Percentiles rank a stretch among this genome's conserved stretches.
Conservation (phyloP, 2,329 filamentous ascomycete genomes). For the Amylocarpus encephaloides region DNA sequence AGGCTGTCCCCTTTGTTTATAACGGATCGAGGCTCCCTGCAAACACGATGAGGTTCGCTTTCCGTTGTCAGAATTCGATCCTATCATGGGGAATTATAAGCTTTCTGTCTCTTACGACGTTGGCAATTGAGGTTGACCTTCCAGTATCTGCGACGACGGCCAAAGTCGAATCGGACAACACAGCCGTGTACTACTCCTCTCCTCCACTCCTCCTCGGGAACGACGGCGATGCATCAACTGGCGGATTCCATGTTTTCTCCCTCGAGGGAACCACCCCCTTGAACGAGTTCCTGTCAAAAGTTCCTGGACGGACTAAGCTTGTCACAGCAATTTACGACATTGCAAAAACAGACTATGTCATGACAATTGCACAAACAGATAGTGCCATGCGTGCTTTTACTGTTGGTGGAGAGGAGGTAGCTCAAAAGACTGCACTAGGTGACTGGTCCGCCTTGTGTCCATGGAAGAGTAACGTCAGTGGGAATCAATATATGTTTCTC, state of each 20-base stretch:
- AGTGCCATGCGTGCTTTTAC: neutral
- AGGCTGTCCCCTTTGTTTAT: no score
- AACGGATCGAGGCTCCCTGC: no score
- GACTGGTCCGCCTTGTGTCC: constrained; percentile 1
- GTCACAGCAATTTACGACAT: neutral
- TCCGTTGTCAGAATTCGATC: neutral
- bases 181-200: neutral
- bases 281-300: neutral
- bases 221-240: neutral
- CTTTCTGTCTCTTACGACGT: neutral
- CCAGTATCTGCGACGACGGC: neutral
- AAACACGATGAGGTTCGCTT: neutral
- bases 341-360: neutral
- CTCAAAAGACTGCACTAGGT: neutral
- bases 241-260: neutral
- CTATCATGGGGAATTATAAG: neutral
- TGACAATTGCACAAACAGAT: constrained; percentile 1
- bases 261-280: neutral
- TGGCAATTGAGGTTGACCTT: neutral
- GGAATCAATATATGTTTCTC: constrained; percentile 1
- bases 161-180: neutral
- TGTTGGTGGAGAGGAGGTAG: neutral
- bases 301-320: neutral
- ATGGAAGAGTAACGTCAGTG: neutral
- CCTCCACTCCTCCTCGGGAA: neutral